phyloP scores from a whole-genome alignment of 768 basidiomycete genomes.

The Cytidiella melzeri region DNA sequence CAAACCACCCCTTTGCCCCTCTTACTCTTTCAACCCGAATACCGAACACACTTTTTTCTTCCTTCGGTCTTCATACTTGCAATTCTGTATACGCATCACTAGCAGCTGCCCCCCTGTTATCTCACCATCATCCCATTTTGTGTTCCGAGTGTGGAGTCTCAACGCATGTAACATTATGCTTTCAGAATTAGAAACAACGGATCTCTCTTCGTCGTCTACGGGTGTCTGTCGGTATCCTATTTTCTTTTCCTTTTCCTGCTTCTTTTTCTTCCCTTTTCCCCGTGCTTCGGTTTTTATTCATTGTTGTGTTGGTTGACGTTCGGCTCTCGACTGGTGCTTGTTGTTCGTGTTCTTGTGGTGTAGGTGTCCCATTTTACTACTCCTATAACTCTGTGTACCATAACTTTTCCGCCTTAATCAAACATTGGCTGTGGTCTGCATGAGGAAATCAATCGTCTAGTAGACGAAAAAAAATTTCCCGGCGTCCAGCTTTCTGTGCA shows the following conservation, averaged over 20 bases:
- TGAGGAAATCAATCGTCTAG: no score
- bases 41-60: constrained; percentile 1
- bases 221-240: constrained; percentile 5
- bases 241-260: constrained; percentile 24
- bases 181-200: constrained; percentile 24
- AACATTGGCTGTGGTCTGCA: constrained; percentile 12
- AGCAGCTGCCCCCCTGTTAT: neutral
- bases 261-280: constrained; percentile 14
- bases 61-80: neutral
- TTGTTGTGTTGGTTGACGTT: neutral
- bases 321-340: neutral
- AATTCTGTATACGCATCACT: constrained; percentile 10
- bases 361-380: constrained; percentile 1
- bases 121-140: constrained; percentile 6
- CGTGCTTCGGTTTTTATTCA: no score
- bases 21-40: neutral
- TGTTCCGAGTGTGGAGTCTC: constrained; percentile 8
- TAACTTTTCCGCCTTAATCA: constrained; percentile 14
- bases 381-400: constrained; percentile 3
- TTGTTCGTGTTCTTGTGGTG: constrained; percentile 4
- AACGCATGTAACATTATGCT: constrained; percentile 28
- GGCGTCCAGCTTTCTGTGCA: no score
- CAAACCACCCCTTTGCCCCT: neutral
- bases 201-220: constrained; percentile 10
- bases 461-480: no score